Evolutionary conservation across 371 early-diverging fungal genomes (phyloP).

Genomic region (Mucor lusitanicus): DNA sequence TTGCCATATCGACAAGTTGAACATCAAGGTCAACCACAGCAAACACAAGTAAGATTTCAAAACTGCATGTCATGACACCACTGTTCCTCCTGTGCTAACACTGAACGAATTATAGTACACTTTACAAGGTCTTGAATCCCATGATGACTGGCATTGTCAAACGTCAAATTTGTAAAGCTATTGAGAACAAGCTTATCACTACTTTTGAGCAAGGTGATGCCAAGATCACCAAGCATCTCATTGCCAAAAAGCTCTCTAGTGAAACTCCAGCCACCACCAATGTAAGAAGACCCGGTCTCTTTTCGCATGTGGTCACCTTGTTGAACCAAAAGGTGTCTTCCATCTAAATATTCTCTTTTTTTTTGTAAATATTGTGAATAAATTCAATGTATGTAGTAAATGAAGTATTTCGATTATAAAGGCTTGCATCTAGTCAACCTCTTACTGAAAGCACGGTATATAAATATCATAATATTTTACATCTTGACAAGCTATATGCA

Average conservation of each 20-base stretch:
- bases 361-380: not conserved
- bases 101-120: conserved; percentile 15
- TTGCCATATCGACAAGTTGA: conserved; percentile 50
- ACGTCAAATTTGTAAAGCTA: conserved; percentile 47
- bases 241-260: not conserved
- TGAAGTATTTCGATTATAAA: too few relatives aligned
- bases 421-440: too few relatives aligned
- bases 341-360: not conserved
- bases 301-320: conserved; percentile 18
- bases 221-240: conserved; percentile 30
- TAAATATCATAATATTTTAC: too few relatives aligned
- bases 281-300: conserved; percentile 34
- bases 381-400: not conserved
- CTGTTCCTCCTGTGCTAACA: not conserved
- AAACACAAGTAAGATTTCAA: conserved; percentile 43
- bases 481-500: too few relatives aligned
- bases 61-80: too few relatives aligned
- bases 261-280: conserved; percentile 20
- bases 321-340: not conserved
- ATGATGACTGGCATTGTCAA: conserved; percentile 49
- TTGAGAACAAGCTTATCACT: conserved; percentile 47
- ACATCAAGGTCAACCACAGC: conserved; percentile 50
- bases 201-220: conserved; percentile 38
- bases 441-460: too few relatives aligned
- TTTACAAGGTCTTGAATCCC: conserved; percentile 52